Evolutionary conservation across 1,284 basidiomycete genomes (phyloP).

Genomic region (Filobasidium uniguttulatum): DNA sequence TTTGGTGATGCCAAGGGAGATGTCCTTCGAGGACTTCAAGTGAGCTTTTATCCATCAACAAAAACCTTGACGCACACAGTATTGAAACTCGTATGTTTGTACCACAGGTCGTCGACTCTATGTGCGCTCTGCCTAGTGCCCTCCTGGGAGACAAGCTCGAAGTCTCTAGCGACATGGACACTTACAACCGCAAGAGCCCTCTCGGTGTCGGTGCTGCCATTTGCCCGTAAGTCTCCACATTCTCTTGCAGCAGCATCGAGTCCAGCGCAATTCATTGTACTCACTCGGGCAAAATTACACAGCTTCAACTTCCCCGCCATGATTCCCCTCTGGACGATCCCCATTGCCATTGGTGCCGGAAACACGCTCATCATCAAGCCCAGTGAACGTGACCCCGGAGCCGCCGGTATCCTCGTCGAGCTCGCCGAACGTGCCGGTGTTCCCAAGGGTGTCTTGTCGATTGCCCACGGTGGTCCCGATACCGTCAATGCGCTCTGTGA

Average conservation of each 20-base stretch:
- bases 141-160: constrained; percentile 84
- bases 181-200: constrained; percentile 40
- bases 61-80: not conserved
- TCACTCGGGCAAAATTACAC: not conserved
- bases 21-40: constrained; percentile 66
- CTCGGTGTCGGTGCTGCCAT: constrained; percentile 53
- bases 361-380: constrained; percentile 93
- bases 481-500: constrained; percentile 93
- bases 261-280: not conserved
- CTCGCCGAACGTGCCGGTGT: constrained; percentile 67
- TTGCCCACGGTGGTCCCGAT: constrained; percentile 77
- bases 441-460: constrained; percentile 64
- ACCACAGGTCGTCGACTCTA: constrained; percentile 90
- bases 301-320: constrained; percentile 42
- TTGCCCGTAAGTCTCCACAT: constrained; percentile 39
- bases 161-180: constrained; percentile 96
- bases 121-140: constrained; percentile 66
- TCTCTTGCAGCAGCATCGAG: not conserved
- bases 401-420: constrained; percentile 94
- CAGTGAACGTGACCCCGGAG: constrained; percentile 90
- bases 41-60: not conserved
- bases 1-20: constrained; percentile 85
- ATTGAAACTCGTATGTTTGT: not conserved
- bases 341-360: constrained; percentile 44
- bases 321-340: constrained; percentile 95